Conservation (phyloP, 192 early-diverging fungal genomes). For the Spizellomyces punctatus region DNA sequence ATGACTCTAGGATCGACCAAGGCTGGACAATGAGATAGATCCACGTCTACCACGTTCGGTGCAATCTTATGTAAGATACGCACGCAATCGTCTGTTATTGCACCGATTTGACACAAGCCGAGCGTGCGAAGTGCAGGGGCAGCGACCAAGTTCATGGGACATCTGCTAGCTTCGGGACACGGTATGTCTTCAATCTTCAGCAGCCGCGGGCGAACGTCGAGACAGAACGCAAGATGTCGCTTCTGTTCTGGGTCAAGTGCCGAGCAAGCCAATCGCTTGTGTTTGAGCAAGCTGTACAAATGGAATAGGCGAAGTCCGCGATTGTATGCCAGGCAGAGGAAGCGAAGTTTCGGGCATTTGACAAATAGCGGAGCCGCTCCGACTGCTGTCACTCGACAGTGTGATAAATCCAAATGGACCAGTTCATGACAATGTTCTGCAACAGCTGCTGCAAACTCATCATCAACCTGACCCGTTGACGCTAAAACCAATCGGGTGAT, state of each 20-base stretch:
- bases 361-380: neutral
- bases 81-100: neutral
- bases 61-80: neutral
- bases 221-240: neutral
- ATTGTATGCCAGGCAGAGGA: neutral
- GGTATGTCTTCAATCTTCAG: neutral
- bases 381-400: neutral
- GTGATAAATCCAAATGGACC: neutral
- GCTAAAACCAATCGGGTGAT: neutral
- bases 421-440: slow-evolving; percentile 1
- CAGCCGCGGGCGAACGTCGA: neutral
- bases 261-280: neutral
- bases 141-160: neutral
- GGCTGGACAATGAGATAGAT: neutral
- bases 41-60: neutral
- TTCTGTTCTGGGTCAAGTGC: neutral
- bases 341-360: neutral
- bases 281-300: neutral
- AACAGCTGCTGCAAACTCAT: neutral
- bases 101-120: neutral
- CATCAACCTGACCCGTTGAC: neutral
- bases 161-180: neutral
- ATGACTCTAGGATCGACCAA: slow-evolving; percentile 1
- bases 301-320: neutral
- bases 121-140: neutral